These are phyloP conservation scores for Ogataea siamensis DNA, from an alignment of 805 yeast genomes.

Conservation along the genomic window DNA sequence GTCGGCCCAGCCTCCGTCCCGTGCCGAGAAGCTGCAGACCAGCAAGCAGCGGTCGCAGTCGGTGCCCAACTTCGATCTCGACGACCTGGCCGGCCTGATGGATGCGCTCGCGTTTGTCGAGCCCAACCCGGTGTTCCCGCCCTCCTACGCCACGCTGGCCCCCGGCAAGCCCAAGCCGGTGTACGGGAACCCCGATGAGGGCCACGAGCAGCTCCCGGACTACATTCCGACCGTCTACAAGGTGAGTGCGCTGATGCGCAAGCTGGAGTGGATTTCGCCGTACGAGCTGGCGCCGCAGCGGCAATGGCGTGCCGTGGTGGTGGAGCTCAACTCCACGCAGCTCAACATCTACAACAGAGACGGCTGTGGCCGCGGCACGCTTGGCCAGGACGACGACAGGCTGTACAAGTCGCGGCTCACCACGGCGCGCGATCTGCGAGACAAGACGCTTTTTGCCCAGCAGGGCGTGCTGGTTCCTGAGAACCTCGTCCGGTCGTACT, in stretches of 20 bases:
- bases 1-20: constrained; percentile 7
- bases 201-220: constrained; percentile 51
- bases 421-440: constrained; percentile 28
- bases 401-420: constrained; percentile 31
- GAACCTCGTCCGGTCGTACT: constrained; percentile 58
- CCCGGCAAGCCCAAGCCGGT: constrained; percentile 38
- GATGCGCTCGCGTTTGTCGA: constrained; percentile 25
- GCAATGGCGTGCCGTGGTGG: constrained; percentile 65
- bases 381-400: constrained; percentile 12
- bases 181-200: constrained; percentile 29
- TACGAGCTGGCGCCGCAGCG: constrained; percentile 65
- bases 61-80: constrained; percentile 2
- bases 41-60: constrained; percentile 10
- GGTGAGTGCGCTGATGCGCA: constrained; percentile 56
- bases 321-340: constrained; percentile 86
- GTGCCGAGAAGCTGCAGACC: background rate
- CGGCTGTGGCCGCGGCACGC: too few relatives aligned
- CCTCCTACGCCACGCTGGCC: constrained; percentile 35
- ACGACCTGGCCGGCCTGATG: background rate
- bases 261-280: constrained; percentile 76
- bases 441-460: constrained; percentile 20
- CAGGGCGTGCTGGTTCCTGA: constrained; percentile 30
- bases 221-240: constrained; percentile 67
- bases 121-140: constrained; percentile 41
- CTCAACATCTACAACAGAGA: constrained; percentile 60